Conservation (phyloP, 2,329 filamentous ascomycete species). For the Purpureocillium lavendulum region DNA sequence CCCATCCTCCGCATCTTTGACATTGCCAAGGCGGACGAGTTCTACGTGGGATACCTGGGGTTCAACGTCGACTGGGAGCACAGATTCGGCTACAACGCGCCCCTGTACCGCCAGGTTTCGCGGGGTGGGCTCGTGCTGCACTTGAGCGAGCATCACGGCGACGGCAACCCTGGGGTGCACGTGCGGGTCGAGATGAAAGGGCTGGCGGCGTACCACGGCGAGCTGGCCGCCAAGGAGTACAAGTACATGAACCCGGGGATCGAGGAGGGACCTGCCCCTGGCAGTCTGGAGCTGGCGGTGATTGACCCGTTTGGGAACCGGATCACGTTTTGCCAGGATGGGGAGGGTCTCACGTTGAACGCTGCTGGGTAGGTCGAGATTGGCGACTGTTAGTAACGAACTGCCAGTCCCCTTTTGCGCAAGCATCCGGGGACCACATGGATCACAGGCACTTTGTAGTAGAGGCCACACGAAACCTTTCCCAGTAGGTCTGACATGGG, state of each 20-base stretch:
- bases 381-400: no score
- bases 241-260: slow-evolving; percentile 11
- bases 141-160: slow-evolving; percentile 12
- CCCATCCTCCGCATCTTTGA: slow-evolving; percentile 13
- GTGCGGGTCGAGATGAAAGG: slow-evolving; percentile 6
- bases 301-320: slow-evolving; percentile 12
- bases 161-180: slow-evolving; percentile 8
- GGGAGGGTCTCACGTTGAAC: no score
- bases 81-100: slow-evolving; percentile 10
- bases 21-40: slow-evolving; percentile 11
- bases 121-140: slow-evolving; percentile 7
- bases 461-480: no score
- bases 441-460: no score
- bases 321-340: slow-evolving; percentile 7
- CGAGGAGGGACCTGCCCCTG: slow-evolving; percentile 5
- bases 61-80: slow-evolving; percentile 12
- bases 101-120: slow-evolving; percentile 12
- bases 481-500: no score
- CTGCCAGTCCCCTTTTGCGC: no score
- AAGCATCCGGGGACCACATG: no score
- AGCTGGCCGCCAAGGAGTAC: slow-evolving; percentile 8
- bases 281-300: slow-evolving; percentile 5
- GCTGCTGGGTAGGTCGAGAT: no score
- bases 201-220: slow-evolving; percentile 5
- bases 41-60: slow-evolving; percentile 11